Evolutionary conservation across 768 basidiomycete species (phyloP), one percentile per base, ranked within the genome.

Genomic region (Hysterangium stoloniferum): DNA sequence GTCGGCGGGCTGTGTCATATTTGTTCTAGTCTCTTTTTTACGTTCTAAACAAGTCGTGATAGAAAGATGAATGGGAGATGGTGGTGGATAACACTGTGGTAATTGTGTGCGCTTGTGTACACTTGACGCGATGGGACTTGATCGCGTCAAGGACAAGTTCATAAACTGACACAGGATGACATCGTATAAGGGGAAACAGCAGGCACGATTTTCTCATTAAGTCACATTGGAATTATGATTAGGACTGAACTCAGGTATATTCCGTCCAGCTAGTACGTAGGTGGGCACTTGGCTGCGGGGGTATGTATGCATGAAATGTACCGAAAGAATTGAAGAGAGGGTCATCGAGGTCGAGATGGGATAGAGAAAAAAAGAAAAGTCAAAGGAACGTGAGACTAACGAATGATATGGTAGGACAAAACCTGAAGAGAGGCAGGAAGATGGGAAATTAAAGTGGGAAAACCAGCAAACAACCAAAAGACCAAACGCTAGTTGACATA

Each of bases 1-100:
- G 56, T 77, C 78, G 65, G 34, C 47, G 35, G 28, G 25, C 25
- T 41, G 37, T 4, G 34, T 6, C 38, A 49, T 36, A 11, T 12
- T 41, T 37, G 24, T 19, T 36, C 5, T 15, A 40, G 34, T 17
- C 17, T 36, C 15, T 36, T 13, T 36, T 13, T 36, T 17, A 36
- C 34, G 34, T 24, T 15, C 20, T 7, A 9, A 40, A 46, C 15
- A 36, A 36, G 6, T 7, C 32, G 34, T 37, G 37, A 15, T 7
- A n/a, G 15, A 38, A 25, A 27, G 13, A 31, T 17, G 44, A 11
- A 27, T 8, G 44, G 28, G n/a, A 20, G n/a, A n/a, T n/a, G n/a
- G n/a, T n/a, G n/a, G n/a, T n/a, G 19, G 29, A 32, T 17, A 29
- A 31, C 5, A 22, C 25, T 29, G 11, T 17, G 25, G 44, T 8